Conservation (phyloP, 306 rosid genomes). For the Hippophae gyantsensis region DNA sequence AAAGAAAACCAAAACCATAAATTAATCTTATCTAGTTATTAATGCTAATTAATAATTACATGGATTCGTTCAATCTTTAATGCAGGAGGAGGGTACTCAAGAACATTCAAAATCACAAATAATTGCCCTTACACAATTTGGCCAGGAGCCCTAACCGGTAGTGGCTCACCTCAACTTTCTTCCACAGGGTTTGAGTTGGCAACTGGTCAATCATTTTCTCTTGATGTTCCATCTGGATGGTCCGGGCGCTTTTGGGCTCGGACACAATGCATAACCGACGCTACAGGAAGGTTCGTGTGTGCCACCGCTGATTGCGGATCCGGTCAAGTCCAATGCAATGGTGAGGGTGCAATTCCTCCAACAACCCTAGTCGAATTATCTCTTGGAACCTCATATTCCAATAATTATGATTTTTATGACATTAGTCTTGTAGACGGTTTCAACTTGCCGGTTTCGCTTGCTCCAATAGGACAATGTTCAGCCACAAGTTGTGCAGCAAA, state of each 20-base stretch:
- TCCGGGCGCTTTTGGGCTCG: slow-evolving; percentile 55
- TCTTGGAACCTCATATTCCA: slow-evolving; percentile 13
- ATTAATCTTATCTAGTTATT: no score
- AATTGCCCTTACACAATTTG: slow-evolving; percentile 41
- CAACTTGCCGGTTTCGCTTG: slow-evolving; percentile 42
- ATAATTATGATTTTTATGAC: slow-evolving; percentile 49
- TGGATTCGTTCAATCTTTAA: no score
- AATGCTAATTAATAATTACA: no score
- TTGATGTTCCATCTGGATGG: slow-evolving; percentile 41
- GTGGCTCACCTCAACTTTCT: slow-evolving; percentile 32
- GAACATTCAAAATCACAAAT: slow-evolving; percentile 34
- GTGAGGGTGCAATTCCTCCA: slow-evolving; percentile 46
- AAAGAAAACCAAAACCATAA: no score
- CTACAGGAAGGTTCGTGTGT: slow-evolving; percentile 31
- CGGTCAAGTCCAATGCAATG: slow-evolving; percentile 48
- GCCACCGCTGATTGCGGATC: slow-evolving; percentile 52
- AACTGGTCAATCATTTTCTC: slow-evolving; percentile 12
- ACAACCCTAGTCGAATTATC: slow-evolving; percentile 38
- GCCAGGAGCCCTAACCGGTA: slow-evolving; percentile 53
- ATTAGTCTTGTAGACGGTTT: slow-evolving; percentile 63
- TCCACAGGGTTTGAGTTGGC: slow-evolving; percentile 40
- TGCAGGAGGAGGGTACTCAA: slow-evolving; percentile 30
- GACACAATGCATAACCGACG: slow-evolving; percentile 30
- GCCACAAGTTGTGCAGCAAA: slow-evolving; percentile 21
- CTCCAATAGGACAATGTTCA: slow-evolving; percentile 24